Evolutionary conservation across 306 rosid species (phyloP), one percentile per base, ranked within the genome.

Genomic region (Pachyrhizus erosus): DNA sequence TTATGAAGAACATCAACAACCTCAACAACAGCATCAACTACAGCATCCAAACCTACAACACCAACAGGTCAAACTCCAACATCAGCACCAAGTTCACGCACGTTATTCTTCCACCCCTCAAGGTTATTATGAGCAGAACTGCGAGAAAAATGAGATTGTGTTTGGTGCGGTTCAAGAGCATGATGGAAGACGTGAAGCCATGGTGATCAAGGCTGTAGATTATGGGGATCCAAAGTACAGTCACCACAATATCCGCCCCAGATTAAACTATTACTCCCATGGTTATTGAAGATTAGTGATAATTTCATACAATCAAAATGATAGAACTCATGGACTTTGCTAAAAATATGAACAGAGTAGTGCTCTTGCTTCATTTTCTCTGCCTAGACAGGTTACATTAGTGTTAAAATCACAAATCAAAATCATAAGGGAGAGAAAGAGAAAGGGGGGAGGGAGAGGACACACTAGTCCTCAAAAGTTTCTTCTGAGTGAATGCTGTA

Each of bases 151-250:
- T 54, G 99, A 96, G 90, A 92, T 96, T 31, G 96, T 96, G 82
- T 96, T 96, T 37, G 99, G 99, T 33, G 98, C 98, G 11, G 97
- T 93, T 75, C 99, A 92, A 86, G 98, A 93, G 79, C 97, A 96
- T 67, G 92, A 89, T 60, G 96, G 96, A 67, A 88, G 94, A 6
- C 91, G 94, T 2, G 99, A 93, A 84, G 89, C 98, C 7, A 89
- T 96, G 90, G 97, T 96, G 46, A 91, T 93, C 45, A 93, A 96
- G 87, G 96, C 99, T 23, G 97, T 96, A 0, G 99, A 96, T 73
- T 92, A 91, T 72, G 92, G 91, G 3, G 94, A 93, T 82, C 89
- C 99, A 10, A 82, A 87, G 6, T 89, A 79, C 49, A 92, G 85
- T 85, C 91, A 87, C 70, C 94, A 92, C 58, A 93, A 90, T 79